Evolutionary conservation across 2,329 filamentous ascomycete species (phyloP), one percentile per base, ranked within the genome.

Genomic region (Ascochyta pisi): DNA sequence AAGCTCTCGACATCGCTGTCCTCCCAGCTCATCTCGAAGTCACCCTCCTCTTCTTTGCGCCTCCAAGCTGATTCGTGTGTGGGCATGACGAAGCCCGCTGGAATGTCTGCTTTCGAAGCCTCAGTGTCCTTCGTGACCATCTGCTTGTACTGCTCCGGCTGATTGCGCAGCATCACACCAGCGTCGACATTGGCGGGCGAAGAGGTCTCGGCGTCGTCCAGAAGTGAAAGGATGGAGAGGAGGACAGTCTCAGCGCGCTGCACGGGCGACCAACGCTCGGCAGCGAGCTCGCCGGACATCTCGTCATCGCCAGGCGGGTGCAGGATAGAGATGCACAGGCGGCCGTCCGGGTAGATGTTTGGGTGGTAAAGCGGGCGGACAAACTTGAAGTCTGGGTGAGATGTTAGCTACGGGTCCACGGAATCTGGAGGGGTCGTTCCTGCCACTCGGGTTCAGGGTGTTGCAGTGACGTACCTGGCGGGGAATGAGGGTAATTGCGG

Each of bases 171-270:
- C 81, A 92, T 85, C 23, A 97, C 89, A 54, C 91, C 87, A 2
- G 95, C 94, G 66, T 98, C 94, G 51, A 98, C 93, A 73, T 98
- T 98, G 61, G 94, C 95, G 0, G 95, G 92, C 0, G 92, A 96
- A 66, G 88, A 92, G 68, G 96, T 91, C 76, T 99, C 94, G 13
- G 94, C 92, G 67, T 96, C 92, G 73, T 98, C 95, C 51, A 99
- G 86, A 2, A 99, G 86, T 6, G 95, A 89, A 7, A 98, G 85
- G 16, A 98, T 91, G 8, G 92, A 96, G 60, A 96, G 92, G 16
- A 99, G 84, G 33, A 99, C 93, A 2, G 92, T 96, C 79, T 98
- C 95, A 43, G 96, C 94, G 19, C 93, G 90, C 76, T 98, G 94
- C 4, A 95, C 87, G 1, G 95, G 93, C 6, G 91, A 92, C 94